Evolutionary conservation across 805 yeast species (phyloP), one percentile per base, ranked within the genome.

Genomic region (Clavispora santaluciae): DNA sequence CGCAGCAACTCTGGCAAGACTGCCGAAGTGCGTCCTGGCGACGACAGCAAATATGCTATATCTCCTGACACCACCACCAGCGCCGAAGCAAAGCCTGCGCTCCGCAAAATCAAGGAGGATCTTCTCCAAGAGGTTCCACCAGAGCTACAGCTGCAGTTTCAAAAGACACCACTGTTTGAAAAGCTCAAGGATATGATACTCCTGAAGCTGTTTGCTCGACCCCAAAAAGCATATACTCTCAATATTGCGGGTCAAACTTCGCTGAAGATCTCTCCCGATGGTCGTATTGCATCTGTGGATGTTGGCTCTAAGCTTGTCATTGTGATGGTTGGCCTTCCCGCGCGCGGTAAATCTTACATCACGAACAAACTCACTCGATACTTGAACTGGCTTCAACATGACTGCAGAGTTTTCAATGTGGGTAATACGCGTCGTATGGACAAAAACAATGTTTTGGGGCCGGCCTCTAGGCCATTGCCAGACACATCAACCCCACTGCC

Each of bases 261-360:
- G 36, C 81, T 90, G 1, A 80, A 85, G 45, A 76, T 77, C 3
- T 79, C 89, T 0, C 93, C 95, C 0, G 91, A 86, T 57, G 87
- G 87, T 4, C 67, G 70, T 23, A 78, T 79, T 24, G 78, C 80
- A 1, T 68, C 75, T 18, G 72, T 53, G 50, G 96, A 88, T 55
- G 81, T 85, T 4, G 91, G 88, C 1, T 75, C 78, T 10, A 68
- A 70, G 24, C 72, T 91, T 39, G 95, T 91, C 12, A 87, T 91
- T 44, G 95, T 93, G 15, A 91, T 91, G 98, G 96, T 91, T 12
- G 99, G 99, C 0, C 64, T 84, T 24, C 98, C 98, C 0, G 97
- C 97, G 0, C 72, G 97, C 40, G 99, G 99, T 3, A 91, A 91
- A 61, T 85, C 95, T 1, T 93, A 90, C 59, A 80, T 91, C 47